Base-by-base conservation (phyloP, 108 stramenopile species). In the Cyclostephanos invisitatus region DNA sequence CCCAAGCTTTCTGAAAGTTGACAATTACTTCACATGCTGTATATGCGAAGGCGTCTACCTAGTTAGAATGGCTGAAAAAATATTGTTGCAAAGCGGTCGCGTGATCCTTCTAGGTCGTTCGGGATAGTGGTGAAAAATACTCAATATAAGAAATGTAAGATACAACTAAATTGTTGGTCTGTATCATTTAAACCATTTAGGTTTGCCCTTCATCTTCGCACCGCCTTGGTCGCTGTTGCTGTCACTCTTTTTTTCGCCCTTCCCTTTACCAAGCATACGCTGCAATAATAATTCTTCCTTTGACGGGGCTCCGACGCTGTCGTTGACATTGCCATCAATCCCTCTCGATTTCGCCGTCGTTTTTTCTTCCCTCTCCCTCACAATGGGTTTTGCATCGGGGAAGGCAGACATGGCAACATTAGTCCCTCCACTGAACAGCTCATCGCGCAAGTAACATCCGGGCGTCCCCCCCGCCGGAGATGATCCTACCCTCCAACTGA, bases 401-500 rank as follows among this genome's bases (percentile, higher is more conserved):
- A 84, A 84, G 3, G 73, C 47, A 38, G 74, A 47, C 6, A 46
- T 42, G 18, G n/a, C 20, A 3, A 1, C 44, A 42, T 50, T 53
- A 10, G n/a, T 28, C 10, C 53, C 77, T 29, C 40, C 59, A 24
- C 62, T 36, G 49, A 82, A 82, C 64, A 82, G 64, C 15, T 82
- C 81, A 1, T 72, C 67, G 28, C 70, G 50, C 22, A 77, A 40
- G 28, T 68, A 81, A 54, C 49, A 53, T 17, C 70, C 75, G 21
- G 65, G 47, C 14, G 20, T 8, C 12, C 18, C 60, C 14, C 42
- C 63, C 57, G 55, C 17, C 48, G 42, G 36, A 25, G 63, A 44
- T 21, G 29, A 29, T 0, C 67, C 50, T n/a, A 24, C 49, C 59
- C 86, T 90, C 91, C 89, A 93, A 54, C 83, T 86, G 3, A 88